A percentile compares a stretch with the other conserved stretches of the same genome.
These are phyloP conservation scores for Trichothecium roseum DNA, from an alignment of 2,329 filamentous ascomycete species.

Conservation along the genomic window DNA sequence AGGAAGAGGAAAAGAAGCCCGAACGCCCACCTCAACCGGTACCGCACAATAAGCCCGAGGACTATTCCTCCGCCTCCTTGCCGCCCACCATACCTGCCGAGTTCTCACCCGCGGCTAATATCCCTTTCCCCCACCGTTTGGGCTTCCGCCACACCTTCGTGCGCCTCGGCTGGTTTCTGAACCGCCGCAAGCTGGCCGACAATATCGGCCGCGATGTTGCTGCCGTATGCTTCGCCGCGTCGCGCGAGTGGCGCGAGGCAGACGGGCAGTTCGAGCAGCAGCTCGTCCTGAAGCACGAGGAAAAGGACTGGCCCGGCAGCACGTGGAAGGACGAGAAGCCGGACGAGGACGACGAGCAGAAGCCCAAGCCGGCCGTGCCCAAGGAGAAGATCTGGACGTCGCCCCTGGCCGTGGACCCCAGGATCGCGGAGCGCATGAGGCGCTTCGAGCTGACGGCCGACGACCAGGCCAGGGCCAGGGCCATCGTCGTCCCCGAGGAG, in stretches of 20 bases:
- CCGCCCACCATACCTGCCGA: constrained; percentile 57
- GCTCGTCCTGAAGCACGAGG: constrained; percentile 56
- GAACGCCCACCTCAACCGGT: constrained; percentile 52
- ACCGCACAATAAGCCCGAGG: constrained; percentile 62
- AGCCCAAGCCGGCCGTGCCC: constrained; percentile 31
- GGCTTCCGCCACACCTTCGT: constrained; percentile 86
- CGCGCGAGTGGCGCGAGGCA: constrained; percentile 38
- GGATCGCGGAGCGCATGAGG: constrained; percentile 71
- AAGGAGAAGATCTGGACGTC: constrained; percentile 68
- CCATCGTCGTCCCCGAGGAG: constrained; percentile 53
- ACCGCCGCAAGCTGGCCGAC: constrained; percentile 75
- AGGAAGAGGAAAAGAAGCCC: constrained; percentile 40
- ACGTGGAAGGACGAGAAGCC: constrained; percentile 48
- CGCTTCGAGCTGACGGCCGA: constrained; percentile 60
- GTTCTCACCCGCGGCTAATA: constrained; percentile 61
- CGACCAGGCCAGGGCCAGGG: constrained; percentile 56
- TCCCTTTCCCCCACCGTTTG: constrained; percentile 80
- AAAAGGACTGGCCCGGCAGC: constrained; percentile 77
- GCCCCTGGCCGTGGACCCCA: constrained; percentile 62
- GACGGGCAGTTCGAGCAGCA: constrained; percentile 31
- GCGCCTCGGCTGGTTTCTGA: constrained; percentile 80
- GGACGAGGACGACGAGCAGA: constrained; percentile 26
- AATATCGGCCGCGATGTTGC: constrained; percentile 80
- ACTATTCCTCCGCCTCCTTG: constrained; percentile 58
- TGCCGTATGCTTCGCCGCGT: constrained; percentile 61